These are phyloP conservation scores for Spathaspora passalidarum DNA, from an alignment of 805 yeast species.

Conservation along the genomic window DNA sequence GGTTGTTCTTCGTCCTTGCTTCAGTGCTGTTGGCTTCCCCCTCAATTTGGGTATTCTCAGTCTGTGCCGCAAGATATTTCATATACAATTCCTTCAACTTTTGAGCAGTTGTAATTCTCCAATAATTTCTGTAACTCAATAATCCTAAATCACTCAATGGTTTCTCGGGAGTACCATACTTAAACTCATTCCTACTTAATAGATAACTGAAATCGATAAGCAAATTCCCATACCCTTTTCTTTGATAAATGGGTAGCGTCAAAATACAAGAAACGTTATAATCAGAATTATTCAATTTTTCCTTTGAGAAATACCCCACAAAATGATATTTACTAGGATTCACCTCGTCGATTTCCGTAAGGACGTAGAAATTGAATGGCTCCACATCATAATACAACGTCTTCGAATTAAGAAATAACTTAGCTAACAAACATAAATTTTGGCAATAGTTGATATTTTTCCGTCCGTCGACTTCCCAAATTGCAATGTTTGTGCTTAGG, in stretches of 20 bases:
- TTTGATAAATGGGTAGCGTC: slow-evolving; percentile 82
- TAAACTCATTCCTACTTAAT: slow-evolving; percentile 68
- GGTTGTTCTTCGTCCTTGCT: not conserved
- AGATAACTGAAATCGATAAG: slow-evolving; percentile 87
- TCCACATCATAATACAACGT: slow-evolving; percentile 93
- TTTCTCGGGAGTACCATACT: slow-evolving; percentile 91
- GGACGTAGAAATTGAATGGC: slow-evolving; percentile 85
- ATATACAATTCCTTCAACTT: slow-evolving; percentile 31
- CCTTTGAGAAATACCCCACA: slow-evolving; percentile 94
- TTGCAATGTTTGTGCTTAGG: slow-evolving; percentile 21
- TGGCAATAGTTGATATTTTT: slow-evolving; percentile 81
- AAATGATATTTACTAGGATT: slow-evolving; percentile 57
- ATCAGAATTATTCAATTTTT: slow-evolving; percentile 67
- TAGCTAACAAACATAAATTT: slow-evolving; percentile 84
- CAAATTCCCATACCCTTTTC: slow-evolving; percentile 86
- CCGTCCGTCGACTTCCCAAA: slow-evolving; percentile 72
- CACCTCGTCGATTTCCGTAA: slow-evolving; percentile 61
- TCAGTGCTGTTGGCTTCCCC: too few species aligned
- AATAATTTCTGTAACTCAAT: slow-evolving; percentile 79
- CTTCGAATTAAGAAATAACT: slow-evolving; percentile 84
- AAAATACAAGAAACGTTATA: slow-evolving; percentile 89
- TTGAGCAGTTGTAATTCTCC: slow-evolving; percentile 68
- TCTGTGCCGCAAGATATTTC: slow-evolving; percentile 15
- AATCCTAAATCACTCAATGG: slow-evolving; percentile 88
- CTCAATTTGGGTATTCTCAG: too few species aligned